Evolutionary conservation across 257 asterid genomes (phyloP).

Genomic region (Fraxinus cuspidata): DNA sequence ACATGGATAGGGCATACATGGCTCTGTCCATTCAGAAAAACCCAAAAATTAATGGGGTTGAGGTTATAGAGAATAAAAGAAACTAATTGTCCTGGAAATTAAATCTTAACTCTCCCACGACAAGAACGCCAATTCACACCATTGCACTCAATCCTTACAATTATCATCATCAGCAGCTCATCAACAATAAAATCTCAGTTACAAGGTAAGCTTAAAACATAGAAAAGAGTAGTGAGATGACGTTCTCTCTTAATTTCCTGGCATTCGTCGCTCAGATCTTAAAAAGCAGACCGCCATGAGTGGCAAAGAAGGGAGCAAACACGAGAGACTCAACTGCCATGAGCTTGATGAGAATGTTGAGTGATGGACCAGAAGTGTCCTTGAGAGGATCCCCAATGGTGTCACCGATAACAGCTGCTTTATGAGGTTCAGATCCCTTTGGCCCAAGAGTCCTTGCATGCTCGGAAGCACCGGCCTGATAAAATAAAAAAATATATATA

Average conservation of each 20-base stretch:
- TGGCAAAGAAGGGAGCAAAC: conserved; percentile 71
- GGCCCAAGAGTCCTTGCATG: conserved; percentile 67
- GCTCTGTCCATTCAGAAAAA: too few relatives aligned
- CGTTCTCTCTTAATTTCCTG: background rate
- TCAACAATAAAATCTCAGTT: background rate
- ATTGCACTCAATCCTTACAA: background rate
- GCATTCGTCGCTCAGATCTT: conserved; percentile 25
- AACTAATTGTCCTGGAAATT: background rate
- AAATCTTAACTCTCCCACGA: background rate
- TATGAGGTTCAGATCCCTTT: conserved; percentile 75
- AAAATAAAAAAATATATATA: background rate
- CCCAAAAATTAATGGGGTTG: background rate
- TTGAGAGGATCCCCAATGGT: conserved; percentile 69
- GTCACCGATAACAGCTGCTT: conserved; percentile 80
- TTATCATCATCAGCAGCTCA: background rate
- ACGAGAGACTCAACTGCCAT: conserved; percentile 79
- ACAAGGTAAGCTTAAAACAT: background rate
- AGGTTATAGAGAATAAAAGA: background rate
- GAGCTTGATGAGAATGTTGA: conserved; percentile 69
- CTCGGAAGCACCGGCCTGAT: conserved; percentile 62
- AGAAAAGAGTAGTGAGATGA: background rate
- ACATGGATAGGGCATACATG: too few relatives aligned
- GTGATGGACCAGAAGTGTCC: conserved; percentile 71
- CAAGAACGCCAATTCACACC: background rate
- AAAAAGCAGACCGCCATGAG: conserved; percentile 64